Percentiles rank a stretch among this genome's conserved stretches.
Evolutionary conservation across 768 basidiomycete species (phyloP).

Genomic region (Agaricus sinodeliciosus): DNA sequence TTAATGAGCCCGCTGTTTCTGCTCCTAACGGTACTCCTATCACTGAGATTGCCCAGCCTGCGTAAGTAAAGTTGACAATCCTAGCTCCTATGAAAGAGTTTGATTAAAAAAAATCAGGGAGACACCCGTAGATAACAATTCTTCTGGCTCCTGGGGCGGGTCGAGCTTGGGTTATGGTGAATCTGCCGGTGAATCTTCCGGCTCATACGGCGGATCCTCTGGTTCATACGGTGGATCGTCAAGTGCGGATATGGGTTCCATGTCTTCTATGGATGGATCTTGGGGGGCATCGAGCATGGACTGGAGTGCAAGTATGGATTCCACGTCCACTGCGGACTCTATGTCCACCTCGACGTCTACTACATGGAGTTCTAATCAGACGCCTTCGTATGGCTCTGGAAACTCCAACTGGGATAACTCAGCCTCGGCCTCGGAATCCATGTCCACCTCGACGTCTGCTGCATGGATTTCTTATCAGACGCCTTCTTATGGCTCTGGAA

Average conservation of each 20-base stretch:
- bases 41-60: slow-evolving; percentile 31
- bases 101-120: neutral
- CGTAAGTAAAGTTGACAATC: slow-evolving; percentile 22
- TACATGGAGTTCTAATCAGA: slow-evolving; percentile 17
- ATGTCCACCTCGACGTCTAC: neutral
- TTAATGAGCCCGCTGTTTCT: slow-evolving; percentile 35
- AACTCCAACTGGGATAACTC: slow-evolving; percentile 47
- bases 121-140: neutral
- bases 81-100: neutral
- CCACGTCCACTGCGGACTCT: neutral
- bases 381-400: slow-evolving; percentile 59
- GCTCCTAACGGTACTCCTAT: slow-evolving; percentile 39
- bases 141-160: neutral
- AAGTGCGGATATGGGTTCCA: neutral
- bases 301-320: slow-evolving; percentile 1
- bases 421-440: slow-evolving; percentile 25
- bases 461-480: slow-evolving; percentile 20
- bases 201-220: too few species aligned
- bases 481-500: slow-evolving; percentile 59
- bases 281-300: neutral
- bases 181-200: neutral
- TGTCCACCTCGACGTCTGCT: neutral
- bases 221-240: neutral
- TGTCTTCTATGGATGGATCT: too few species aligned
- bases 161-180: neutral